These are phyloP conservation scores for Stropharia rugosoannulata DNA, from an alignment of 768 basidiomycete species.

Conservation along the genomic window DNA sequence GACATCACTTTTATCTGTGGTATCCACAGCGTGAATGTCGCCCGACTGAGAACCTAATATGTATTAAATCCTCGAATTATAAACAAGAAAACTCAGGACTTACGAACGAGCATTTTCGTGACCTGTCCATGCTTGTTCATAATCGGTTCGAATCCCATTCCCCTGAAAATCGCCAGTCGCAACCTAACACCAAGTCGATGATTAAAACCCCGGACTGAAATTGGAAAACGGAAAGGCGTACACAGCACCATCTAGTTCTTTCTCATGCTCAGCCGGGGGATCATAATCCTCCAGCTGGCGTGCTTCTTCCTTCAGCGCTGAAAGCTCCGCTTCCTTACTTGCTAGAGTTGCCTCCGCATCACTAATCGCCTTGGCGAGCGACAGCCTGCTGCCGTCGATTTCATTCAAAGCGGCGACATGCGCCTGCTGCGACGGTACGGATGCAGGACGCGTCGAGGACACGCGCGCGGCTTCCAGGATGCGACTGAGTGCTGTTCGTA, in stretches of 20 bases:
- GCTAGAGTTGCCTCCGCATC: slow-evolving; percentile 66
- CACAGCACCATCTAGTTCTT: slow-evolving; percentile 67
- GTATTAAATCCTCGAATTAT: neutral
- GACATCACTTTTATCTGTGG: slow-evolving; percentile 28
- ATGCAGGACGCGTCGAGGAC: slow-evolving; percentile 67
- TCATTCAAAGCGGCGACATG: slow-evolving; percentile 63
- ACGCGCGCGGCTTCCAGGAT: slow-evolving; percentile 66
- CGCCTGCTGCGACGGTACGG: slow-evolving; percentile 65
- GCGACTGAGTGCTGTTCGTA: slow-evolving; percentile 54
- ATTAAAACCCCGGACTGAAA: neutral
- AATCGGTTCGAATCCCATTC: slow-evolving; percentile 71
- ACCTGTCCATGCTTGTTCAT: slow-evolving; percentile 48
- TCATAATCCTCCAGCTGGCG: slow-evolving; percentile 64
- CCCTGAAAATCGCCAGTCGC: slow-evolving; percentile 66
- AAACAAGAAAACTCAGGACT: slow-evolving; percentile 25
- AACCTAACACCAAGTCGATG: slow-evolving; percentile 38
- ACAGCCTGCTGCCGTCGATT: slow-evolving; percentile 60
- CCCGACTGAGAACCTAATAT: slow-evolving; percentile 47
- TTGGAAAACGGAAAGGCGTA: slow-evolving; percentile 34
- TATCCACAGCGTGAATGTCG: slow-evolving; percentile 42
- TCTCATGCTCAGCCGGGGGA: slow-evolving; percentile 69
- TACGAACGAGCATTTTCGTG: slow-evolving; percentile 68
- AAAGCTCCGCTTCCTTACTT: slow-evolving; percentile 69
- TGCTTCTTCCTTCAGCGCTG: slow-evolving; percentile 64
- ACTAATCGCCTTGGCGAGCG: slow-evolving; percentile 72